Conservation (phyloP, 1,284 basidiomycete genomes). For the Schizophyllum amplum region DNA sequence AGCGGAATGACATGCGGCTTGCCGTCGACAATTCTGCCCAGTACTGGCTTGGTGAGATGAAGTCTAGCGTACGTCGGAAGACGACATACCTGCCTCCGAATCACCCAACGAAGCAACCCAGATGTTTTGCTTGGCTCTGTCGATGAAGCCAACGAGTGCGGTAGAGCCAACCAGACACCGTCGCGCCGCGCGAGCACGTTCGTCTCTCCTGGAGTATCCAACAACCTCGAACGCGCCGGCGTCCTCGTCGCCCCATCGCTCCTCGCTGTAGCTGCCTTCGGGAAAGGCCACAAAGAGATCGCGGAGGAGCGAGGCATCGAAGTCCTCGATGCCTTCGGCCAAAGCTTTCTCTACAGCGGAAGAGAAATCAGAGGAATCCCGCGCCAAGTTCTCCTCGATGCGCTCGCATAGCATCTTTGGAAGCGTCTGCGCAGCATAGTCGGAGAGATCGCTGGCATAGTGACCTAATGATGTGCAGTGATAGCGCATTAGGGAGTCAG, state of each 20-base stretch:
- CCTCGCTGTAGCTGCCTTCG: too few species aligned
- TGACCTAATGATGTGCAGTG: conserved; percentile 4
- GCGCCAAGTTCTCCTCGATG: not conserved
- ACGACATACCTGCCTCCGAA: conserved; percentile 8
- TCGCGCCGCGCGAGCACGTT: not conserved
- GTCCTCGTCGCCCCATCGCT: not conserved
- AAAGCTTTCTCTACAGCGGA: conserved; percentile 3
- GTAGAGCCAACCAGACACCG: conserved; percentile 8
- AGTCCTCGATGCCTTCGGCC: conserved; percentile 9
- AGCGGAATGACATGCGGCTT: not conserved
- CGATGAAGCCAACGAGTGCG: conserved; percentile 9
- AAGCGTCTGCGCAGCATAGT: conserved; percentile 5
- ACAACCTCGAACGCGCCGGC: conserved; percentile 2
- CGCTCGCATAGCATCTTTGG: conserved; percentile 6
- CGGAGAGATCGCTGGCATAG: conserved; percentile 1
- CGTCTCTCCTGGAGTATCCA: conserved; percentile 2
- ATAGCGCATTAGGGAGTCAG: not conserved
- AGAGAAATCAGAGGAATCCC: not conserved
- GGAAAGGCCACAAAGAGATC: not conserved
- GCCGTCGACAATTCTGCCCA: not conserved
- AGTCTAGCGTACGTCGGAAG: not conserved
- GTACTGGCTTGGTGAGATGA: not conserved
- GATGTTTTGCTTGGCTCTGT: conserved; percentile 1
- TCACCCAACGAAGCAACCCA: conserved; percentile 13
- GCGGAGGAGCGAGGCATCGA: conserved; percentile 6